These are phyloP conservation scores for Jatropha podagrica DNA, from an alignment of 441 rosid genomes.

Conservation along the genomic window DNA sequence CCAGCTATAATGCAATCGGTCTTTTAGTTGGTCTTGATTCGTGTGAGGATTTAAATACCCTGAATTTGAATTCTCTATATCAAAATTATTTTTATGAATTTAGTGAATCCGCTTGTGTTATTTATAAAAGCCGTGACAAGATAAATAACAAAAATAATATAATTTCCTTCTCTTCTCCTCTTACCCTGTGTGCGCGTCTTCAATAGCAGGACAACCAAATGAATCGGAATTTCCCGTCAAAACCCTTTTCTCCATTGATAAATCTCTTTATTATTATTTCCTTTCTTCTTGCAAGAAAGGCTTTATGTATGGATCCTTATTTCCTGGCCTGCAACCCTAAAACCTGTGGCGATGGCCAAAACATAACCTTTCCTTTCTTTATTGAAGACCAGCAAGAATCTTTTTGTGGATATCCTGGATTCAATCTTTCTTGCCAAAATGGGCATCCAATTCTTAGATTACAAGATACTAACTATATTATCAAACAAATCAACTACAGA, in stretches of 20 bases:
- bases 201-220: conserved; percentile 6
- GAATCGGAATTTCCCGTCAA: conserved; percentile 1
- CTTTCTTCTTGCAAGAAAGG: conserved; percentile 17
- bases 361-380: conserved; percentile 44
- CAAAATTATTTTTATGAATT: too few species aligned
- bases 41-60: too few species aligned
- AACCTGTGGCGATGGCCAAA: conserved; percentile 37
- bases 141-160: too few species aligned
- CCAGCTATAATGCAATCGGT: too few species aligned
- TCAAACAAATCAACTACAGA: conserved; percentile 30
- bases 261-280: conserved; percentile 3
- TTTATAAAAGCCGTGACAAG: too few species aligned
- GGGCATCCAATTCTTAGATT: conserved; percentile 30
- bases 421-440: conserved; percentile 36
- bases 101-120: too few species aligned
- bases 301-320: conserved; percentile 23
- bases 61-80: too few species aligned
- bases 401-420: conserved; percentile 55
- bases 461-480: conserved; percentile 14
- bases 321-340: conserved; percentile 35
- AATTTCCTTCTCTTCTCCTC: too few species aligned
- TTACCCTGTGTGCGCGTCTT: too few species aligned
- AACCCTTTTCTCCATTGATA: conserved; percentile 6
- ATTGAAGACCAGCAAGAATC: conserved; percentile 22
- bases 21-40: too few species aligned